Base-by-base conservation (phyloP, 169 alveolate genomes). In the Plasmodium gallinaceum region DNA sequence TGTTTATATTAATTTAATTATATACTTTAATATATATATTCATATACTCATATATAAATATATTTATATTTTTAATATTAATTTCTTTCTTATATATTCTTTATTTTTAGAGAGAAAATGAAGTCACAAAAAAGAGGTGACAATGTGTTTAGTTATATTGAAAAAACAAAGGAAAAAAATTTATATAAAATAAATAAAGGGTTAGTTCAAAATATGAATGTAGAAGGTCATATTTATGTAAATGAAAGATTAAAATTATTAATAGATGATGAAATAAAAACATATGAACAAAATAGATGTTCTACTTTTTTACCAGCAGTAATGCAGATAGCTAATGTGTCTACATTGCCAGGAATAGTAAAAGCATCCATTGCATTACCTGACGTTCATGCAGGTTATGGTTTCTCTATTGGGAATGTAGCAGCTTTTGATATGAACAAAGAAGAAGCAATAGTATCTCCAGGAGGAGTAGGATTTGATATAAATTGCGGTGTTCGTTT, bases 381-480 rank as follows among this genome's bases (percentile, higher is more conserved):
- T 0, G 98, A 94, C 73, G 95, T 95, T 9, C 97, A 96, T 70
- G 92, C 97, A 48, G 98, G 98, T 26, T 96, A 96, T 69, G 98
- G 98, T 22, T 96, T 96, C 43, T 97, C 98, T 9, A 95, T 96
- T 3, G 98, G 98, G 32, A 95, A 95, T 54, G 98, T 95, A 14
- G 98, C 98, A n/a, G 98, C 98, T 39, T 96, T 96, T 61, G 97
- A 95, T 72, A 93, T 95, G 96, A 92, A 83, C 43, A 66, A 88
- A 74, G 94, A 95, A 10, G 86, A 93, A 20, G 94, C 98, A 0
- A 95, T 96, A 0, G 96, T 96, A 12, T 95, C 98, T 5, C 98
- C 98, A 7, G 98, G 98, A 5, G 98, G 98, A 0, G 98, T 96
- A 14, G 98, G 98, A 14, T 96, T 96, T 74, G 98, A 96, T 69